Percentiles rank a stretch among this genome's conserved stretches.
Conservation (phyloP, 192 early-diverging fungal species). For the Podila epigama region DNA sequence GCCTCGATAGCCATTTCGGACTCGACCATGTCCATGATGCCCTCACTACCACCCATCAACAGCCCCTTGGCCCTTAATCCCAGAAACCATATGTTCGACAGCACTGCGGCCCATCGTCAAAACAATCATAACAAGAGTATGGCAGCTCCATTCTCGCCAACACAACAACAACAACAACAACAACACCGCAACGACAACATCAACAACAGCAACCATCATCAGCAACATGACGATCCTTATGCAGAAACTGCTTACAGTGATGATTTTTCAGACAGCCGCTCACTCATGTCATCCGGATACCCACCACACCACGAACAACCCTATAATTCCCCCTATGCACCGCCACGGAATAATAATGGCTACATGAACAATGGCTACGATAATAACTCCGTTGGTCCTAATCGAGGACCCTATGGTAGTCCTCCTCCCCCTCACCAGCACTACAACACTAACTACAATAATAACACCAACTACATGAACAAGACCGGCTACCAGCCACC, state of each 20-base stretch:
- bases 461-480: neutral
- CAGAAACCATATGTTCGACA: neutral
- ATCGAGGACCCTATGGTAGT: neutral
- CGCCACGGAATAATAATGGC: conserved; percentile 4
- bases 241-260: conserved; percentile 28
- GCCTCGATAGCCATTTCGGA: conserved; percentile 38
- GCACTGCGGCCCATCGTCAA: neutral
- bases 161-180: neutral
- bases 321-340: neutral
- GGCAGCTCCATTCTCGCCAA: neutral
- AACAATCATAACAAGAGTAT: neutral
- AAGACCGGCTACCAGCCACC: no score
- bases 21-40: conserved; percentile 44
- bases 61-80: conserved; percentile 17
- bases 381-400: no score
- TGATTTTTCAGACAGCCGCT: conserved; percentile 12
- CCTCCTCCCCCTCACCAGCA: neutral
- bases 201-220: neutral
- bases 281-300: neutral
- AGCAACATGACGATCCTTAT: conserved; percentile 24
- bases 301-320: neutral
- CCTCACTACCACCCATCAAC: conserved; percentile 13
- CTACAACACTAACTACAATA: neutral
- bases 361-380: no score
- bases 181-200: neutral